Conservation (phyloP, 257 asterid genomes). For the Phtheirospermum japonicum region DNA sequence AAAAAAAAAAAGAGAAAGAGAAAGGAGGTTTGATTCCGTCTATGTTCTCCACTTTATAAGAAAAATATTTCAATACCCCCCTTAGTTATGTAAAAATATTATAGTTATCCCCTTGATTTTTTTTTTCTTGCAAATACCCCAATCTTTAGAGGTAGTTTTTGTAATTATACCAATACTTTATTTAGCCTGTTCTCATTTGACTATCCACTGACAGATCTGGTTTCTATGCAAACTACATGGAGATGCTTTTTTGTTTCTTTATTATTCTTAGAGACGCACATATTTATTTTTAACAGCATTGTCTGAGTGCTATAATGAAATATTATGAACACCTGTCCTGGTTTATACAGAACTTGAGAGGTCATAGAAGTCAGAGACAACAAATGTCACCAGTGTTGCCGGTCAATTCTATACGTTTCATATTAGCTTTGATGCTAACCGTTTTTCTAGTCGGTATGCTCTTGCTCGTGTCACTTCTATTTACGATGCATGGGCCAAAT, state of each 20-base stretch:
- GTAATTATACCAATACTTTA: not conserved
- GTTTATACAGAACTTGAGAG: slow-evolving; percentile 52
- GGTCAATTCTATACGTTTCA: slow-evolving; percentile 52
- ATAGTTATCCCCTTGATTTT: not conserved
- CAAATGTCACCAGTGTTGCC: slow-evolving; percentile 38
- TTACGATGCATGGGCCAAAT: slow-evolving; percentile 11
- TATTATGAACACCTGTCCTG: slow-evolving; percentile 21
- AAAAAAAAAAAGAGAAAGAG: no score
- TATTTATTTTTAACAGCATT: not conserved
- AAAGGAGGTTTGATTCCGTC: not conserved
- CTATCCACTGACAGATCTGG: not conserved
- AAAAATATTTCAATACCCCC: not conserved
- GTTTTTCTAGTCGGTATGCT: slow-evolving; percentile 72
- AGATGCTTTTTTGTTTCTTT: no score
- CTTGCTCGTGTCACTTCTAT: slow-evolving; percentile 19
- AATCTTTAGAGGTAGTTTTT: not conserved
- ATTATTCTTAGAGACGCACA: no score
- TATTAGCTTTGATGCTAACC: slow-evolving; percentile 60
- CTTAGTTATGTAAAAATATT: not conserved
- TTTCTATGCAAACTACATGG: slow-evolving; percentile 1
- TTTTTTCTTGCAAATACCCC: not conserved
- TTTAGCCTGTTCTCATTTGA: not conserved
- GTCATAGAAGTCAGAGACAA: slow-evolving; percentile 52
- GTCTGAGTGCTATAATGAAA: not conserved
- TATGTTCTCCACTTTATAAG: not conserved